Evolutionary conservation across 305 asterid species (phyloP).

Genomic region (Solanum hybrid): DNA sequence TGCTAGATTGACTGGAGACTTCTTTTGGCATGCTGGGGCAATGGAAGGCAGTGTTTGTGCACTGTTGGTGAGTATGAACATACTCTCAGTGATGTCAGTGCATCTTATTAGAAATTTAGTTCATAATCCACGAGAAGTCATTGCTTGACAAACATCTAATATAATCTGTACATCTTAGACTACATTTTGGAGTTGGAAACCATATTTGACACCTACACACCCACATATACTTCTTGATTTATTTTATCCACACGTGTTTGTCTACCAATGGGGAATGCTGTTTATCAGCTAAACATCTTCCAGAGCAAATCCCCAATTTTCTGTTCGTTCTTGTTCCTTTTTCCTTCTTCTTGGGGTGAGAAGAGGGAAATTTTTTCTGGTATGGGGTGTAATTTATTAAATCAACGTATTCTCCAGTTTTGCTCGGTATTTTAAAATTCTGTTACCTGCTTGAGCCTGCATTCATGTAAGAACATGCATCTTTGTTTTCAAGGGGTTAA

Average conservation of each 20-base stretch:
- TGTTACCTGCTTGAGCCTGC: neutral
- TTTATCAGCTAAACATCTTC: neutral
- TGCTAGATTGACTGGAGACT: slow-evolving; percentile 90
- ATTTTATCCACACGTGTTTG: neutral
- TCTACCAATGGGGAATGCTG: neutral
- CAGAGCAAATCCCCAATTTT: neutral
- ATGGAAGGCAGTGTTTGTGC: slow-evolving; percentile 98
- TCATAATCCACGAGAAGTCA: neutral
- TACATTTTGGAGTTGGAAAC: neutral
- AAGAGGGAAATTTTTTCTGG: neutral
- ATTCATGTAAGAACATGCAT: neutral
- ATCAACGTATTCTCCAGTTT: neutral
- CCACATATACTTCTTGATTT: neutral
- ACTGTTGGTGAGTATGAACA: slow-evolving; percentile 59
- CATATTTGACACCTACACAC: neutral
- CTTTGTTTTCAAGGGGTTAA: neutral
- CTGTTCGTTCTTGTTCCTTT: neutral
- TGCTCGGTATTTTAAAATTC: neutral
- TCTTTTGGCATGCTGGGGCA: slow-evolving; percentile 98
- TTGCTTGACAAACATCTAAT: neutral
- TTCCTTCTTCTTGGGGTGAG: neutral
- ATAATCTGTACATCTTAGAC: neutral
- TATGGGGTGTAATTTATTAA: neutral
- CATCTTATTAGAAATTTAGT: neutral
- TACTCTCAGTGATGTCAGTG: neutral